phyloP scores from a whole-genome alignment of 176 grass and related monocot species.

The Thalia dealbata region DNA sequence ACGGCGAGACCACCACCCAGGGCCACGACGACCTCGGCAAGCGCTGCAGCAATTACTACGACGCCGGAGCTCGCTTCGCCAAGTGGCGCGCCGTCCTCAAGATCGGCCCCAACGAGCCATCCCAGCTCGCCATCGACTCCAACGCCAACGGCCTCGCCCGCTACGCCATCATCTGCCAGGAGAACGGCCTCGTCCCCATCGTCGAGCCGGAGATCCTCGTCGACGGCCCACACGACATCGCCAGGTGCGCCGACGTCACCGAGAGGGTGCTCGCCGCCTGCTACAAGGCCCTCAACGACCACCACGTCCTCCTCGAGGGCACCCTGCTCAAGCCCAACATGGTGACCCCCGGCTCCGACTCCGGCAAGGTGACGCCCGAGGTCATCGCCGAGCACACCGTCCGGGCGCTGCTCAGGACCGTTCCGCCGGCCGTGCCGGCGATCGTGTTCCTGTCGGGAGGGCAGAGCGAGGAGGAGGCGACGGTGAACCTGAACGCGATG shows the following conservation, averaged over 20 bases:
- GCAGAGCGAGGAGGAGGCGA: slow-evolving; percentile 19
- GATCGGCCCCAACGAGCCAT: slow-evolving; percentile 13
- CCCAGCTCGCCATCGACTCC: slow-evolving; percentile 5
- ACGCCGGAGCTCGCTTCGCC: slow-evolving; percentile 14
- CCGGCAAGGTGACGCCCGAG: neutral
- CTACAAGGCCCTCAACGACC: slow-evolving; percentile 16
- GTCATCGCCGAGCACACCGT: slow-evolving; percentile 6
- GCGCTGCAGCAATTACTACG: slow-evolving; percentile 14
- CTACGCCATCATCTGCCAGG: slow-evolving; percentile 22
- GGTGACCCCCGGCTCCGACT: slow-evolving; percentile 12
- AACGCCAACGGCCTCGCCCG: slow-evolving; percentile 11
- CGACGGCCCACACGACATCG: slow-evolving; percentile 4
- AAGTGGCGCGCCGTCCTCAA: slow-evolving; percentile 21
- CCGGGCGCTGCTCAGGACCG: slow-evolving; percentile 13
- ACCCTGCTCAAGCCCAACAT: slow-evolving; percentile 19
- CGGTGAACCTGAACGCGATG: slow-evolving; percentile 13
- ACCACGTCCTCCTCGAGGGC: slow-evolving; percentile 15
- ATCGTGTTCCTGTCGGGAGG: slow-evolving; percentile 16
- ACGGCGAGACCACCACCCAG: slow-evolving; percentile 19
- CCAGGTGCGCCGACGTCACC: slow-evolving; percentile 3
- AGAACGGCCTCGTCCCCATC: slow-evolving; percentile 20
- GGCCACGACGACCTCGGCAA: slow-evolving; percentile 22
- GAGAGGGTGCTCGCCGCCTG: slow-evolving; percentile 16
- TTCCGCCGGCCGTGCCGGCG: slow-evolving; percentile 6
- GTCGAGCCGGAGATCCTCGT: slow-evolving; percentile 20